Evolutionary conservation across 2,329 filamentous ascomycete species (phyloP), one percentile per base, ranked within the genome.

Genomic region (Trichoderma sp.): DNA sequence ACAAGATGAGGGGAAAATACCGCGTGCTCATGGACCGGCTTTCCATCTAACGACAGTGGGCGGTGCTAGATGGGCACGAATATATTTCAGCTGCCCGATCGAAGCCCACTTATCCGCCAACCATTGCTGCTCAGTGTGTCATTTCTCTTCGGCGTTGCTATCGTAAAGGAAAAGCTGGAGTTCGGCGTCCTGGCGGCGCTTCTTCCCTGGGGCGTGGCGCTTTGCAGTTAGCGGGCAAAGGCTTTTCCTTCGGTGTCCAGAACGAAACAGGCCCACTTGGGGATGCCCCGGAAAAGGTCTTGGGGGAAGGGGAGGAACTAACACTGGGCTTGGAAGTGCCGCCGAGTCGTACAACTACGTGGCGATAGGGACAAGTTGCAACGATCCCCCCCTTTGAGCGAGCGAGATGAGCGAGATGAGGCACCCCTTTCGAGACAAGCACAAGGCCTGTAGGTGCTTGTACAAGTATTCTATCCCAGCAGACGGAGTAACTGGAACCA

Each of bases 161-260:
- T 69, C 67, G 67, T 51, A 63, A 63, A 34, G 59, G 51, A 64
- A 39, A 37, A 26, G 30, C n/a, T 24, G 59, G 54, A 21, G 59
- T 37, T 51, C 59, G 66, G 66, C 59, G 66, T 64, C 49, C 52
- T 52, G 28, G 37, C 54, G 63, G 63, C 63, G 39, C 39, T 58
- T 66, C 30, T 59, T 51, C 21, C 39, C 28, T 49, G 28, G 39
- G 63, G 63, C 63, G 63, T 60, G 56, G 52, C 46, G 46, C 32
- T 60, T 49, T 59, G 7, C 24, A 59, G 49, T 51, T 68, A 68
- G 66, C 59, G 59, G 63, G 52, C 59, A 39, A 56, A 55, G 52
- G 24, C 54, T 37, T 66, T n/a, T 59, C 34, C 43, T 68, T 68
- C 59, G 59, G 66, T 63, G 66, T 68, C 66, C 59, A 64, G 59